Evolutionary conservation across 768 basidiomycete species (phyloP).

Genomic region (Mycena kentingensis): DNA sequence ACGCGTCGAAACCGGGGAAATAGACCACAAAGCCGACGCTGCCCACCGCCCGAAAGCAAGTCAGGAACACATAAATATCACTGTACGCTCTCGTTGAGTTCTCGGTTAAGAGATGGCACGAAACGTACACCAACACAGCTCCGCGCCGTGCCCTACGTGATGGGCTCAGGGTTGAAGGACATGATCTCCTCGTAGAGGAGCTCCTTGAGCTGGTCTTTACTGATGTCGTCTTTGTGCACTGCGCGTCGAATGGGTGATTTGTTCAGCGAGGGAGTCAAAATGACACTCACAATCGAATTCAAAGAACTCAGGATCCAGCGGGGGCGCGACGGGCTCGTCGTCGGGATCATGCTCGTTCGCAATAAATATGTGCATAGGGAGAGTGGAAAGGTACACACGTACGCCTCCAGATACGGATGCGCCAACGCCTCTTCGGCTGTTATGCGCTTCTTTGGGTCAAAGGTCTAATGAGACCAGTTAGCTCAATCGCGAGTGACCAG

Average conservation of each 20-base stretch:
- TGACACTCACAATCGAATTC: slow-evolving; percentile 83
- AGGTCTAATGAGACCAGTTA: slow-evolving; percentile 58
- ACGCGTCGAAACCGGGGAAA: too few relatives aligned
- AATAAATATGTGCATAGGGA: too few relatives aligned
- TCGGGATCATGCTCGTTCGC: slow-evolving; percentile 97
- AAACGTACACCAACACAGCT: too few relatives aligned
- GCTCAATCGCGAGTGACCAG: not conserved
- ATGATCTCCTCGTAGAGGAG: slow-evolving; percentile 95
- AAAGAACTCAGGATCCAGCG: slow-evolving; percentile 93
- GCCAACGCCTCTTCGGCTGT: slow-evolving; percentile 91
- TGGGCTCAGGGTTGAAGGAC: slow-evolving; percentile 83
- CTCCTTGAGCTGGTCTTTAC: slow-evolving; percentile 90
- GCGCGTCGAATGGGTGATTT: slow-evolving; percentile 13
- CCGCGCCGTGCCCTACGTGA: too few relatives aligned
- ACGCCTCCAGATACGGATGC: slow-evolving; percentile 92
- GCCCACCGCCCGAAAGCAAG: too few relatives aligned
- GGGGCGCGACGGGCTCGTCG: slow-evolving; percentile 92
- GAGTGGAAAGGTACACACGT: too few relatives aligned
- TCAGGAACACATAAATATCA: too few relatives aligned
- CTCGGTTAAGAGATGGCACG: too few relatives aligned
- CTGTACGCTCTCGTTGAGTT: too few relatives aligned
- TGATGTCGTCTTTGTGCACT: slow-evolving; percentile 95
- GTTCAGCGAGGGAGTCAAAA: not conserved
- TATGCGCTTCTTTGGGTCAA: slow-evolving; percentile 95
- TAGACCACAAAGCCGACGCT: too few relatives aligned